Conservation (phyloP, 306 rosid genomes). For the Arachis hypogaea region DNA sequence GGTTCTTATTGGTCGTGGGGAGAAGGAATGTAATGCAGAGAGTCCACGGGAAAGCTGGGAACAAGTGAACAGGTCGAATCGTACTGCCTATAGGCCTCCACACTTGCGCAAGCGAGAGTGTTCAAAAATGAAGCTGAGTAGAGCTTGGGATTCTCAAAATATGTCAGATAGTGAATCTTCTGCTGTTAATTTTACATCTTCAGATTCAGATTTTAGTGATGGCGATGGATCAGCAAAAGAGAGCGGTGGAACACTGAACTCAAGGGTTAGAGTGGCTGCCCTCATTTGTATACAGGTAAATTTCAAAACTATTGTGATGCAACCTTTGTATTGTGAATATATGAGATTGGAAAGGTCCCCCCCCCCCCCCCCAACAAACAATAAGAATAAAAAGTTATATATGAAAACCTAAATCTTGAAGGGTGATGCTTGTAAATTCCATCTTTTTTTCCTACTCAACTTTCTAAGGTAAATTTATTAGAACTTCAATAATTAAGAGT, state of each 20-base stretch:
- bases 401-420: constrained; percentile 11
- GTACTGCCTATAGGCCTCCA: constrained; percentile 79
- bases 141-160: constrained; percentile 46
- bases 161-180: constrained; percentile 62
- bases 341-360: not conserved
- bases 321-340: constrained; percentile 23
- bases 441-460: constrained; percentile 14
- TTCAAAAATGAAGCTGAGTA: constrained; percentile 53
- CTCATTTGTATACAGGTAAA: constrained; percentile 83
- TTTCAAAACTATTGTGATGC: constrained; percentile 24
- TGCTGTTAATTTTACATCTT: constrained; percentile 58
- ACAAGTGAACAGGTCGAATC: constrained; percentile 50
- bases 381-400: no score
- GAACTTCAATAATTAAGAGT: constrained; percentile 16
- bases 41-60: constrained; percentile 48
- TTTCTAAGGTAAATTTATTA: constrained; percentile 16
- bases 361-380: no score
- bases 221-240: constrained; percentile 74
- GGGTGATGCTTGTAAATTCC: constrained; percentile 40
- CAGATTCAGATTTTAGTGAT: constrained; percentile 94
- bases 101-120: constrained; percentile 77
- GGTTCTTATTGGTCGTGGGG: constrained; percentile 44
- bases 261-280: constrained; percentile 87
- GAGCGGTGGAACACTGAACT: constrained; percentile 49
- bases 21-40: constrained; percentile 44